Evolutionary conservation across 2,329 filamentous ascomycete genomes (phyloP), one percentile per base, ranked within the genome.

Genomic region (Fusarium humuli): DNA sequence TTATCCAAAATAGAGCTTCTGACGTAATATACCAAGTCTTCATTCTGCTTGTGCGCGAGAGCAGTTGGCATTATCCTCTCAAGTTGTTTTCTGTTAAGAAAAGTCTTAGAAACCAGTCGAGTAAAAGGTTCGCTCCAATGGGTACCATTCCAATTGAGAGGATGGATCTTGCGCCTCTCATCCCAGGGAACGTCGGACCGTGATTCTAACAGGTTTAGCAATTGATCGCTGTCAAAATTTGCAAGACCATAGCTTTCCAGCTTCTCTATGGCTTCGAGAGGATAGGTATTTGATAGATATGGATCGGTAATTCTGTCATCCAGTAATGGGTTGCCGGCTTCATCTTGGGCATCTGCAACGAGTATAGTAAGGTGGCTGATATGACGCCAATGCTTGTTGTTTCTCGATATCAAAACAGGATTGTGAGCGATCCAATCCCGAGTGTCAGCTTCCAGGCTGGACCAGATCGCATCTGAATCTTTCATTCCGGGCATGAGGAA

Each of bases 211-310:
- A 71, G 22, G 9, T 41, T 9, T 6, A 61, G 0, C 23, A 48
- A 27, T 9, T 10, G n/a, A 7, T 3, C 3, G 6, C 11, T 18
- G 18, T 23, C 6, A 4, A 65, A 2, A 5, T 2, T 2, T 27
- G 42, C 8, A 7, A 71, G 65, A 0, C 65, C 61, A 42, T 71
- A 65, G 3, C 12, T 11, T 50, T 7, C 30, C 6, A 71, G 45
- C 8, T 37, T 57, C 3, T 34, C 14, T 6, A 6, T 9, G 1
- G 4, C n/a, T 1, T 3, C 29, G 29, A 11, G 22, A 1, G 61
- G 11, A 34, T 70, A 70, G 0, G 6, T 34, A 1, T 29, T 9
- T 10, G 70, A 67, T 32, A 72, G 46, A 45, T 40, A 72, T 5
- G 42, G 37, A 48, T 71, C 68, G 12, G 10, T 45, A 2, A 18